These are phyloP conservation scores for Rosa lucieae DNA, from an alignment of 306 rosid genomes.

Conservation along the genomic window DNA sequence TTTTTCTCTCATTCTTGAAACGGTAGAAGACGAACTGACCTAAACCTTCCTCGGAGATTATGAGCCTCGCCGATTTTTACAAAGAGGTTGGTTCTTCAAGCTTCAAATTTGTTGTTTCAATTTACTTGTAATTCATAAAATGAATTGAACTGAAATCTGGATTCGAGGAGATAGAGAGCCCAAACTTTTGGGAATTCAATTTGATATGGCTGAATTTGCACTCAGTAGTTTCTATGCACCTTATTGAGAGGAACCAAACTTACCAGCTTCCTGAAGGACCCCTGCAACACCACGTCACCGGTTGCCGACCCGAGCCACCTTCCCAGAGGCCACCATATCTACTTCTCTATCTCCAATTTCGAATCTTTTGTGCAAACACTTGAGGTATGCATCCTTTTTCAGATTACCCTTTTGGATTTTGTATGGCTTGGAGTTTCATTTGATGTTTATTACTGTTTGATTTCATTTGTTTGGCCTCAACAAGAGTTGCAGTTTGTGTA, in stretches of 20 bases:
- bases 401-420: background rate
- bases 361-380: constrained; percentile 52
- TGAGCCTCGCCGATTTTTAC: constrained; percentile 77
- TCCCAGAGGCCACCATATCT: constrained; percentile 85
- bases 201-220: constrained; percentile 69
- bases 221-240: constrained; percentile 49
- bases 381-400: constrained; percentile 40
- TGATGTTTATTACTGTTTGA: background rate
- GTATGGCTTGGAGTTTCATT: background rate
- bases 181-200: constrained; percentile 59
- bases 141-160: constrained; percentile 28
- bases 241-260: constrained; percentile 63
- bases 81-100: constrained; percentile 40
- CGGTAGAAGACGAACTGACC: too few species aligned
- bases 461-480: background rate
- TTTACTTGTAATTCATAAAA: background rate
- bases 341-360: constrained; percentile 70
- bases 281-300: constrained; percentile 65
- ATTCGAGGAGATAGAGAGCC: constrained; percentile 67
- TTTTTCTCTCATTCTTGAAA: too few species aligned
- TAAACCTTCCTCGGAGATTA: constrained; percentile 41
- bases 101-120: background rate
- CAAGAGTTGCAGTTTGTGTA: background rate
- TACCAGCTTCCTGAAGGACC: constrained; percentile 81
- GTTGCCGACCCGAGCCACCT: constrained; percentile 66